A percentile compares a stretch with the other conserved stretches of the same genome.
phyloP scores from a whole-genome alignment of 768 basidiomycete species.

The Hypholoma sublateritium region DNA sequence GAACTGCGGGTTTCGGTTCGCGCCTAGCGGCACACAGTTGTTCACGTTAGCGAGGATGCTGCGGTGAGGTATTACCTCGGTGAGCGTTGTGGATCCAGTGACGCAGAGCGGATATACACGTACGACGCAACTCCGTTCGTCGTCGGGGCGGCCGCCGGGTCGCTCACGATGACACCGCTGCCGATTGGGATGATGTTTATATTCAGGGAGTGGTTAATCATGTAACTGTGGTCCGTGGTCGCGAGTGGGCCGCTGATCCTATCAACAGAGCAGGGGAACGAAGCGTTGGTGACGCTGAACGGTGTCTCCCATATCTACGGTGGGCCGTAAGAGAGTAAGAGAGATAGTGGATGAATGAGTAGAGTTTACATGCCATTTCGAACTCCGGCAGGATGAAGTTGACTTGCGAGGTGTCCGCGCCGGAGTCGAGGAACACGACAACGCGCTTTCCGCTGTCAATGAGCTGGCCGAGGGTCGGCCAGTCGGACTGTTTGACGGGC shows the following conservation, averaged over 20 bases:
- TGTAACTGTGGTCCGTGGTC: conserved; percentile 50
- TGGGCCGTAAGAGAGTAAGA: not conserved
- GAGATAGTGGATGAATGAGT: not conserved
- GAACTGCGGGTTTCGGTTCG: conserved; percentile 49
- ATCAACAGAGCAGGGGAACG: conserved; percentile 54
- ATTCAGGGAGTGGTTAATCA: conserved; percentile 62
- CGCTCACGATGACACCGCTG: conserved; percentile 36
- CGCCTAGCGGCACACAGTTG: conserved; percentile 43
- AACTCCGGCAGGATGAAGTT: conserved; percentile 60
- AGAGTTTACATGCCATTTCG: conserved; percentile 40
- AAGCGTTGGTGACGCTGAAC: conserved; percentile 46
- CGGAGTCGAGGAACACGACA: conserved; percentile 60
- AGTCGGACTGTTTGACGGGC: conserved; percentile 43
- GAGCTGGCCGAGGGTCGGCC: conserved; percentile 66
- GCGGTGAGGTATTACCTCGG: not conserved
- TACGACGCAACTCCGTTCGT: conserved; percentile 39
- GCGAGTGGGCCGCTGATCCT: conserved; percentile 49
- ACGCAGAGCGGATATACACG: conserved; percentile 16
- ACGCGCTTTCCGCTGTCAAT: conserved; percentile 60
- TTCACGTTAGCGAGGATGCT: conserved; percentile 42
- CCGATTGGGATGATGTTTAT: conserved; percentile 38
- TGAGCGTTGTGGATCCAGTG: not conserved
- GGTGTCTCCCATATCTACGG: conserved; percentile 64
- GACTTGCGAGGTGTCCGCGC: conserved; percentile 39
- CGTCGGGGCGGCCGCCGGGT: conserved; percentile 34